Evolutionary conservation across 208 protist species (phyloP), one percentile per base, ranked within the genome.

Genomic region (Baffinella frigidus): DNA sequence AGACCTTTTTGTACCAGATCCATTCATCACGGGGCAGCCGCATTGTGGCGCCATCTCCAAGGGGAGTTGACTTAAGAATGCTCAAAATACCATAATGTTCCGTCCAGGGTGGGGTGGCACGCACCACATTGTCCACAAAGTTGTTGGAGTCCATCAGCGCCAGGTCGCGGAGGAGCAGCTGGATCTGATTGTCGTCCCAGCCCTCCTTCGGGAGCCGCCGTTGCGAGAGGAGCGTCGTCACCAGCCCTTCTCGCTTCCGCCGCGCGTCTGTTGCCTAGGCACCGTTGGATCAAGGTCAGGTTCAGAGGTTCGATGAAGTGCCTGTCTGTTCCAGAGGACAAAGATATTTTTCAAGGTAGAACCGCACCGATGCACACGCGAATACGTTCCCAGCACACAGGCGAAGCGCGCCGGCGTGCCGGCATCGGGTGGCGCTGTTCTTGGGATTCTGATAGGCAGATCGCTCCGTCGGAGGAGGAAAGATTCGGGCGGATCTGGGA

Each of bases 71-170:
- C n/a, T n/a, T n/a, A n/a, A n/a, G n/a, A n/a, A n/a, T n/a, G n/a
- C n/a, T n/a, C n/a, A n/a, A n/a, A n/a, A n/a, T n/a, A n/a, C n/a
- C n/a, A n/a, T n/a, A n/a, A n/a, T n/a, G n/a, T n/a, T n/a, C n/a
- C n/a, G n/a, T n/a, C n/a, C n/a, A n/a, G n/a, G n/a, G n/a, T n/a
- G n/a, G n/a, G n/a, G n/a, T n/a, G n/a, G n/a, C n/a, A n/a, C n/a
- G n/a, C n/a, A 64, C 56, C 48, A 87, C 50, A 36, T 87, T 87
- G 77, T 83, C 93, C 2, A 93, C 61, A 71, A 96, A 97, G 68
- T 97, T 97, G 84, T 97, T 97, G n/a, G 93, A 96, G 95, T 99
- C 98, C 97, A 99, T 98, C 81, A 95, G 11, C 17, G 98, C 94
- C 4, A 99, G 92, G 39, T 98, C 95, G n/a, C 94, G 93, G n/a